Percentiles rank a stretch among this genome's conserved stretches.
Evolutionary conservation across 1,284 basidiomycete genomes (phyloP).

Genomic region (Heterobasidion parviporum): DNA sequence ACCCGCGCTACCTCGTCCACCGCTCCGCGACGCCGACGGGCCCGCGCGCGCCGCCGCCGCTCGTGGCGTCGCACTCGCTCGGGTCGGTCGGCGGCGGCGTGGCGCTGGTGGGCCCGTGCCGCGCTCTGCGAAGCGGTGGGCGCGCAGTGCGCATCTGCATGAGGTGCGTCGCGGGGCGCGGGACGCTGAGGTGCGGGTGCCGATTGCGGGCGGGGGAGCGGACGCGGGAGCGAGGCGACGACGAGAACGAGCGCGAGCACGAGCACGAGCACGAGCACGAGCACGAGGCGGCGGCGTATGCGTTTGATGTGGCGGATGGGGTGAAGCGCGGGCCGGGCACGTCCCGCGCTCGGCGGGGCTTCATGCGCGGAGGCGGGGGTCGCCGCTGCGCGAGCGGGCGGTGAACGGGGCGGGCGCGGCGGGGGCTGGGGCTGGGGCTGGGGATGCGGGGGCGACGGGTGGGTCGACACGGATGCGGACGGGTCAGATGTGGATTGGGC

Average conservation of each 20-base stretch:
- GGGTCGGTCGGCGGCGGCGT: conserved; percentile 11
- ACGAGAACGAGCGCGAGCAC: neutral
- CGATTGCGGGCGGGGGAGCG: neutral
- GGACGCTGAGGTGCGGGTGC: neutral
- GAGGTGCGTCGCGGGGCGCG: conserved; percentile 36
- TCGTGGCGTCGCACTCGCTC: conserved; percentile 34
- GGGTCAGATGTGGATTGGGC: conserved; percentile 13
- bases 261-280: neutral
- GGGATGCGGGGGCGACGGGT: conserved; percentile 16
- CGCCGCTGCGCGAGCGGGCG: conserved; percentile 8
- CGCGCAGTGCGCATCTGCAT: conserved; percentile 64
- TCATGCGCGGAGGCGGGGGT: neutral
- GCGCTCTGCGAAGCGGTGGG: conserved; percentile 51
- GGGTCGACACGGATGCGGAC: conserved; percentile 27
- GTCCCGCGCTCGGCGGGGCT: neutral
- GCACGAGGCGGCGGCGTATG: neutral
- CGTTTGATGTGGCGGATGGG: neutral
- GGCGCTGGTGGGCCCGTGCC: conserved; percentile 23
- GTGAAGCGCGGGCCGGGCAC: neutral
- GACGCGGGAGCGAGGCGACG: neutral
- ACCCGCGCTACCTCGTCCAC: neutral
- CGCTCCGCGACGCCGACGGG: conserved; percentile 16
- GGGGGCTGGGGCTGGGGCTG: conserved; percentile 5
- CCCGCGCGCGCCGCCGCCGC: conserved; percentile 26
- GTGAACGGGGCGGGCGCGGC: conserved; percentile 1